Evolutionary conservation across 108 stramenopile species (phyloP).

Genomic region (Schizochytrium sp.): DNA sequence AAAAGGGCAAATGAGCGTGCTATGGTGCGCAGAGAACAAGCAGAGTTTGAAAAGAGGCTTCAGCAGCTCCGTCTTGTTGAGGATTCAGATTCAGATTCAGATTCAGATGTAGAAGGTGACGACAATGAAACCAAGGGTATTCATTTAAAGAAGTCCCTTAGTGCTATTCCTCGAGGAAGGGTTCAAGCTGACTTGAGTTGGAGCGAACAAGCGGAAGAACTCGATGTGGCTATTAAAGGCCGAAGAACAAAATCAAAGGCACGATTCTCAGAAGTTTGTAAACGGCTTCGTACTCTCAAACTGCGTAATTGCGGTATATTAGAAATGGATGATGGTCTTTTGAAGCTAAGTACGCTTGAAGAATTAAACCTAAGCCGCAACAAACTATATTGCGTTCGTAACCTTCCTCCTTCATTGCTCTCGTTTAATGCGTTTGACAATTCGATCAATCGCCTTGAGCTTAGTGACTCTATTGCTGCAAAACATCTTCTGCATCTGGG

Average conservation of each 20-base stretch:
- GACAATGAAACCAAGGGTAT: neutral
- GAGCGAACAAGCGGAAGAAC: constrained; percentile 26
- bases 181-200: neutral
- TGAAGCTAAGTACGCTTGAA: neutral
- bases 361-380: constrained; percentile 33
- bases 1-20: neutral
- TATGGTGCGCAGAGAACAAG: neutral
- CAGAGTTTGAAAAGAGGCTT: constrained; percentile 39
- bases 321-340: neutral
- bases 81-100: neutral
- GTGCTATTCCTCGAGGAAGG: neutral
- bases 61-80: neutral
- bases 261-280: neutral
- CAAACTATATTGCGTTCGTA: neutral
- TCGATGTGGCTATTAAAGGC: neutral
- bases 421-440: constrained; percentile 1
- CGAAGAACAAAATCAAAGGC: neutral
- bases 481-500: constrained; percentile 16
- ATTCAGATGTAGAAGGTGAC: neutral
- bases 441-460: neutral
- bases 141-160: neutral
- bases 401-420: constrained; percentile 4
- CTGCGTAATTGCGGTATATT: constrained; percentile 21
- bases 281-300: neutral
- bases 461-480: neutral